A percentile compares a stretch with the other conserved stretches of the same genome.
Evolutionary conservation across 2,329 filamentous ascomycete species (phyloP).

Genomic region (Sclerotinia minor): DNA sequence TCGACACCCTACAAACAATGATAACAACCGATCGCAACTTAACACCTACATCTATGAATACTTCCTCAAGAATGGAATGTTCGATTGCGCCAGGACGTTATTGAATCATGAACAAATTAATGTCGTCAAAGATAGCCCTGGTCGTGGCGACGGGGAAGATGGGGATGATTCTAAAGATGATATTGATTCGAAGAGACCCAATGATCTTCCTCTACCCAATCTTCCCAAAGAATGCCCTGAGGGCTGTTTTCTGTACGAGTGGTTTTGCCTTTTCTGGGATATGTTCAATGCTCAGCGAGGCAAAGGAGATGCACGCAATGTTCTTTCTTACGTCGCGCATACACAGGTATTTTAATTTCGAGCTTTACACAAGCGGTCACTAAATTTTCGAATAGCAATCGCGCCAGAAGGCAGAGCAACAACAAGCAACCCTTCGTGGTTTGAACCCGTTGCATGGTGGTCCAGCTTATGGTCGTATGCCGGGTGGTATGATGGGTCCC

Average conservation of each 20-base stretch:
- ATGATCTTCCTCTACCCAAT: slow-evolving; percentile 75
- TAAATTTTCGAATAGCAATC: slow-evolving; percentile 60
- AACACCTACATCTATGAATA: slow-evolving; percentile 93
- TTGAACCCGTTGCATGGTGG: slow-evolving; percentile 61
- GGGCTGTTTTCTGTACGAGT: slow-evolving; percentile 89
- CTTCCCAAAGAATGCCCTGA: slow-evolving; percentile 64
- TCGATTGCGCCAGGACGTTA: slow-evolving; percentile 76
- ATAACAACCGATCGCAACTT: slow-evolving; percentile 55
- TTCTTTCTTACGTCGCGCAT: slow-evolving; percentile 76
- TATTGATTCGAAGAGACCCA: slow-evolving; percentile 69
- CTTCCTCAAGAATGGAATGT: slow-evolving; percentile 82
- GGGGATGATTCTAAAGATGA: slow-evolving; percentile 78
- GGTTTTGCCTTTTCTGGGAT: slow-evolving; percentile 98
- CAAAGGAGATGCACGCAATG: slow-evolving; percentile 60
- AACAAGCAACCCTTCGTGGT: slow-evolving; percentile 74
- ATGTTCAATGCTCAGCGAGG: slow-evolving; percentile 82
- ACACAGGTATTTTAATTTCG: slow-evolving; percentile 67
- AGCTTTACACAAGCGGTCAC: slow-evolving; percentile 26
- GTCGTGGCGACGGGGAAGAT: slow-evolving; percentile 68
- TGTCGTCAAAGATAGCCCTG: slow-evolving; percentile 67
- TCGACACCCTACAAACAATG: slow-evolving; percentile 40
- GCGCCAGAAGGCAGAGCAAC: slow-evolving; percentile 71
- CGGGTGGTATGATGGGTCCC: slow-evolving; percentile 55
- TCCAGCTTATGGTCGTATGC: slow-evolving; percentile 55
- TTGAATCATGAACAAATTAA: slow-evolving; percentile 67